Evolutionary conservation across 169 alveolate genomes (phyloP).

Genomic region (Plasmodium gaboni): DNA sequence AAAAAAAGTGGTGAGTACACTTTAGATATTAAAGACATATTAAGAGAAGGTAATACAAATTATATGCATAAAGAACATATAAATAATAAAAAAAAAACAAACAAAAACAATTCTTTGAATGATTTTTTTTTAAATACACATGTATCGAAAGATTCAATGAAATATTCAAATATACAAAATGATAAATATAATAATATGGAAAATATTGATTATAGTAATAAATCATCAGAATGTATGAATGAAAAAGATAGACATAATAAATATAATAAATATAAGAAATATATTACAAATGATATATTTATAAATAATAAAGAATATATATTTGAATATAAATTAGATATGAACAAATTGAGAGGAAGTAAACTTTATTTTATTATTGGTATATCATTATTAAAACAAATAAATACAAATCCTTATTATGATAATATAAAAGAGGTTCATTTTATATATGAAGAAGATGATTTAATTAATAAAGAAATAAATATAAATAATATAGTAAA

Average conservation of each 20-base stretch:
- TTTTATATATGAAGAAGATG: slow-evolving; percentile 58
- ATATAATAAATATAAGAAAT: too few species aligned
- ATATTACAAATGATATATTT: neutral
- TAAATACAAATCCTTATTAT: slow-evolving; percentile 53
- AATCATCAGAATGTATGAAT: too few species aligned
- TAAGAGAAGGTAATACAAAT: neutral
- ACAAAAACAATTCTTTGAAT: too few species aligned
- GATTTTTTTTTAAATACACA: neutral
- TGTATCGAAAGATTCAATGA: too few species aligned
- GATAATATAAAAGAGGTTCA: slow-evolving; percentile 54
- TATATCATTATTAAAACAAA: slow-evolving; percentile 57
- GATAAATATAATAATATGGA: too few species aligned
- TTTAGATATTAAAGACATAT: neutral
- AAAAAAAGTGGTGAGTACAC: neutral
- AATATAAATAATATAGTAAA: slow-evolving; percentile 49
- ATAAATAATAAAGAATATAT: neutral
- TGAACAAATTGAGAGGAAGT: slow-evolving; percentile 62
- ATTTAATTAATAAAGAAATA: slow-evolving; percentile 47
- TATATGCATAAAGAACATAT: too few species aligned
- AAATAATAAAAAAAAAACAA: too few species aligned
- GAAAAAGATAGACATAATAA: too few species aligned
- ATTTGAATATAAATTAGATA: slow-evolving; percentile 14
- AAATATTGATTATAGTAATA: too few species aligned
- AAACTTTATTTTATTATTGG: slow-evolving; percentile 51
- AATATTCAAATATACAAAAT: too few species aligned